Evolutionary conservation across 2,329 filamentous ascomycete species (phyloP).

Genomic region (Erysiphe neolycopersici): DNA sequence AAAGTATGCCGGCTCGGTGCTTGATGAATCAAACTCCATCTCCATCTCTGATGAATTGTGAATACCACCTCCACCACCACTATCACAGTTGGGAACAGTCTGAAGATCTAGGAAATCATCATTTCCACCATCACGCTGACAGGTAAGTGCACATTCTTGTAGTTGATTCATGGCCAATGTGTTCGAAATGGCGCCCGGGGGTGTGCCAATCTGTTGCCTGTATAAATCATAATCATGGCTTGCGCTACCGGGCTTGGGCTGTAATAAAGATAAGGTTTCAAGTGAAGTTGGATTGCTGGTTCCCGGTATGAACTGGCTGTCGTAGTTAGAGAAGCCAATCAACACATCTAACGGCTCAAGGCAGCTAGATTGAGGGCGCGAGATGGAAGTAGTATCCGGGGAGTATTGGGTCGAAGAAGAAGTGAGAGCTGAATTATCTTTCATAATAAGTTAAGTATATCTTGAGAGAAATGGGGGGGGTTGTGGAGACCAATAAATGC

Average conservation of each 20-base stretch:
- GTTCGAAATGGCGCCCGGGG: constrained; percentile 56
- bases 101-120: constrained; percentile 50
- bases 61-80: constrained; percentile 15
- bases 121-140: constrained; percentile 28
- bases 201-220: constrained; percentile 83
- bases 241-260: constrained; percentile 43
- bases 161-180: constrained; percentile 54
- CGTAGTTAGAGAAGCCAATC: not conserved
- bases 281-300: not conserved
- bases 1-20: constrained; percentile 34
- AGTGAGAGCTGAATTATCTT: not conserved
- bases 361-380: not conserved
- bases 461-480: not conserved
- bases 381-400: not conserved
- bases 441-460: not conserved
- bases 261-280: constrained; percentile 7
- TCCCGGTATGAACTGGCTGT: not conserved
- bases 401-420: not conserved
- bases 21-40: constrained; percentile 35
- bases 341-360: not conserved
- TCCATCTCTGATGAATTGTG: constrained; percentile 39
- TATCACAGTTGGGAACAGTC: constrained; percentile 30
- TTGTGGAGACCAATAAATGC: not conserved
- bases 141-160: constrained; percentile 18
- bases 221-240: constrained; percentile 91